Percentiles rank a stretch among this genome's conserved stretches.
Evolutionary conservation across 1,139 yeast genomes (phyloP).

Genomic region (Torulaspora globosa): DNA sequence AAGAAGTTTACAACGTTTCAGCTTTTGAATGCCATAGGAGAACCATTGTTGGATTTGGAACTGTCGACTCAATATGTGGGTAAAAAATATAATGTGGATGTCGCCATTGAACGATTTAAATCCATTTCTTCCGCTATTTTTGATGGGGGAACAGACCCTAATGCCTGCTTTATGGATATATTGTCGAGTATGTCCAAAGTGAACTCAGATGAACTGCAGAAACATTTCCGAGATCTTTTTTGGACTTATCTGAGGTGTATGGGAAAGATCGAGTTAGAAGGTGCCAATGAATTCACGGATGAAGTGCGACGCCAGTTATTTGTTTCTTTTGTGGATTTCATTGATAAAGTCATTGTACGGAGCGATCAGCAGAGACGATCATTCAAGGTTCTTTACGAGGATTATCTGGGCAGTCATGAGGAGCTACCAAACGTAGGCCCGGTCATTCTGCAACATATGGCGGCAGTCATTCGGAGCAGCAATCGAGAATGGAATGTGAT

Average conservation of each 20-base stretch:
- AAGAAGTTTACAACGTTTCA: conserved; percentile 35
- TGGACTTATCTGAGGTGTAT: conserved; percentile 22
- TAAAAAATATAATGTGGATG: conserved; percentile 58
- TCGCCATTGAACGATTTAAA: conserved; percentile 53
- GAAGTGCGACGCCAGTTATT: conserved; percentile 8
- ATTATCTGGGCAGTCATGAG: conserved; percentile 21
- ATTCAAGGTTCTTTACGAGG: conserved; percentile 9
- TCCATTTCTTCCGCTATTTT: conserved; percentile 35
- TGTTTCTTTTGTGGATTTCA: conserved; percentile 12
- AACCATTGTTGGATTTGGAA: conserved; percentile 46
- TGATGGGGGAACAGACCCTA: not conserved
- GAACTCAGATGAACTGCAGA: conserved; percentile 17
- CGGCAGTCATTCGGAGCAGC: conserved; percentile 48
- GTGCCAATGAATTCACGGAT: conserved; percentile 4
- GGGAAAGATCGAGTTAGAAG: conserved; percentile 12
- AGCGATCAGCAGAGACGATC: conserved; percentile 11
- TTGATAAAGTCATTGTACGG: conserved; percentile 11
- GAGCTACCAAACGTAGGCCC: conserved; percentile 48
- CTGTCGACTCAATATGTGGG: conserved; percentile 68
- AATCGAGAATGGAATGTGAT: conserved; percentile 56
- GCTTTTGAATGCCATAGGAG: conserved; percentile 27
- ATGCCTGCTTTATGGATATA: conserved; percentile 9
- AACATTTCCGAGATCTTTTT: conserved; percentile 25
- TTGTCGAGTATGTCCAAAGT: conserved; percentile 19
- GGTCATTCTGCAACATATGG: conserved; percentile 45